phyloP scores from a whole-genome alignment of 1,139 yeast species.

The Lizanozyma gosingica region DNA sequence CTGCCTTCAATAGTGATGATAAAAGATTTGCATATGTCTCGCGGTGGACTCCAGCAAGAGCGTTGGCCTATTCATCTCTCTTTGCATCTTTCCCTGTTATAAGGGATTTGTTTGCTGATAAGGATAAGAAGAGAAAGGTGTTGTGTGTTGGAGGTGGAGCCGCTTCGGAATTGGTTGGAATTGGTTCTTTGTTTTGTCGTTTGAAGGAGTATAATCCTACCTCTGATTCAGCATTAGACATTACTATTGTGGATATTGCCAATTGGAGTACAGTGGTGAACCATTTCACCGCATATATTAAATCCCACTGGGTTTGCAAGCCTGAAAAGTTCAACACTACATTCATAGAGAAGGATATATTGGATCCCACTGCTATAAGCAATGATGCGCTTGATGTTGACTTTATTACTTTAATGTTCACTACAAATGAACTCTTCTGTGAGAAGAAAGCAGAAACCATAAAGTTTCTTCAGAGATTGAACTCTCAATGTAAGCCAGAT shows the following conservation, averaged over 20 bases:
- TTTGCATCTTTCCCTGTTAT: conserved; percentile 44
- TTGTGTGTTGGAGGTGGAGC: conserved; percentile 86
- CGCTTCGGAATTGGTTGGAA: conserved; percentile 69
- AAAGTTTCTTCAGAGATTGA: conserved; percentile 45
- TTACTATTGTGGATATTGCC: conserved; percentile 66
- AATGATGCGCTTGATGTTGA: conserved; percentile 15
- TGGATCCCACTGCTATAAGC: conserved; percentile 9
- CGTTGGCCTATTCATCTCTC: conserved; percentile 63
- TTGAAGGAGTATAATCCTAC: conserved; percentile 31
- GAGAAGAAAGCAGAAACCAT: conserved; percentile 59
- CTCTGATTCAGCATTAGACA: conserved; percentile 25
- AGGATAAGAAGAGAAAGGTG: conserved; percentile 25
- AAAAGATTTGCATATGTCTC: conserved; percentile 71
- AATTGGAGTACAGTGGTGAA: conserved; percentile 57
- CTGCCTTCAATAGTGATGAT: conserved; percentile 57
- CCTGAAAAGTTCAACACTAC: conserved; percentile 28
- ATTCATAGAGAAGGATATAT: conserved; percentile 46
- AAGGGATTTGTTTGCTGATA: conserved; percentile 24
- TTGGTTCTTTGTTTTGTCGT: conserved; percentile 51
- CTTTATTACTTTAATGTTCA: conserved; percentile 66
- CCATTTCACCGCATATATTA: conserved; percentile 33
- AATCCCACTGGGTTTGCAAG: conserved; percentile 44
- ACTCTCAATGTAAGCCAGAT: conserved; percentile 40
- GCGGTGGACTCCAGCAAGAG: conserved; percentile 81
- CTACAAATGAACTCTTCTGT: conserved; percentile 77